Evolutionary conservation across 2,329 filamentous ascomycete species (phyloP).

Genomic region (Plenodomus tracheiphilus): DNA sequence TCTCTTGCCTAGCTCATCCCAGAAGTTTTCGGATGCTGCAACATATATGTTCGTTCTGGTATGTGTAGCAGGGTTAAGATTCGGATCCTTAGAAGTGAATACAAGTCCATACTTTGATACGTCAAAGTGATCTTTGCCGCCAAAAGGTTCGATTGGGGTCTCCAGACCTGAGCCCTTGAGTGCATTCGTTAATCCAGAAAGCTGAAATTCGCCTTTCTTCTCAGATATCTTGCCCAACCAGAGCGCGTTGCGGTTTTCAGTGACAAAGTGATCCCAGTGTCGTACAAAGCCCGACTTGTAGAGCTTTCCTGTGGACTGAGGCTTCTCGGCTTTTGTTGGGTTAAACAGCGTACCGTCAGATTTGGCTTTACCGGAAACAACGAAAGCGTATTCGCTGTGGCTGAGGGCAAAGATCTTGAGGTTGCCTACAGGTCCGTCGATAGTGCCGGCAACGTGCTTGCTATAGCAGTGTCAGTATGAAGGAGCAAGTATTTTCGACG

Average conservation of each 20-base stretch:
- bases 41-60: constrained; percentile 85
- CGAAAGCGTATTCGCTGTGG: constrained; percentile 47
- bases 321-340: constrained; percentile 61
- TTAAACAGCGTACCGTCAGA: constrained; percentile 72
- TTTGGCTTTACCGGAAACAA: constrained; percentile 64
- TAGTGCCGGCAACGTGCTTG: constrained; percentile 47
- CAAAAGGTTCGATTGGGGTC: constrained; percentile 76
- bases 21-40: constrained; percentile 62
- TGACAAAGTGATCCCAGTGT: constrained; percentile 80
- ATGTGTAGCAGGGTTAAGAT: constrained; percentile 70
- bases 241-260: constrained; percentile 69
- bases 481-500: too few relatives aligned
- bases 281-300: constrained; percentile 77
- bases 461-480: constrained; percentile 18
- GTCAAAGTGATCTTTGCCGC: constrained; percentile 79
- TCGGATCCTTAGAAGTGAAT: constrained; percentile 76
- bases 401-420: constrained; percentile 50
- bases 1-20: constrained; percentile 20
- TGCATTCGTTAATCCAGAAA: constrained; percentile 59
- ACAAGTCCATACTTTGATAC: constrained; percentile 67
- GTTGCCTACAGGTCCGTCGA: constrained; percentile 53
- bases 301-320: constrained; percentile 66
- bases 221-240: constrained; percentile 67
- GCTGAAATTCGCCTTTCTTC: constrained; percentile 16
- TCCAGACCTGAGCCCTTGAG: constrained; percentile 63